A percentile compares a stretch with the other conserved stretches of the same genome.
phyloP scores from a whole-genome alignment of 148 eudicot genomes.

The Rhododendron henanense region DNA sequence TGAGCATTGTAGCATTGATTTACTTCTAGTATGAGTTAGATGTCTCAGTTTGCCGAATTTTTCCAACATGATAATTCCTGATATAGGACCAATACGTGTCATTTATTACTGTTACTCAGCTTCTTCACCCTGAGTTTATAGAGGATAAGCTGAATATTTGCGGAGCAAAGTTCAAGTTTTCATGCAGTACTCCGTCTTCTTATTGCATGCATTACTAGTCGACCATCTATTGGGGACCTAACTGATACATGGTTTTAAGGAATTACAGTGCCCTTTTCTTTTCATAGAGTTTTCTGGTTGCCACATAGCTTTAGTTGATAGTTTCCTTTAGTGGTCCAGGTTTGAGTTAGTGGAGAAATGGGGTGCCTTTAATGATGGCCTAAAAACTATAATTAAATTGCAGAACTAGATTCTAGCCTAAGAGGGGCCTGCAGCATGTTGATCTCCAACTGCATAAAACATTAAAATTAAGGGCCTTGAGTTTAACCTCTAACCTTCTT shows the following conservation, averaged over 20 bases:
- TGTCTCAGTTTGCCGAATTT: neutral
- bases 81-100: neutral
- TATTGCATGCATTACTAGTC: neutral
- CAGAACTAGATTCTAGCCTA: neutral
- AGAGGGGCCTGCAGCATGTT: neutral
- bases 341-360: neutral
- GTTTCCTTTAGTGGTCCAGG: neutral
- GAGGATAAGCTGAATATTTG: neutral
- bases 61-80: neutral
- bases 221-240: neutral
- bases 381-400: neutral
- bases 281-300: neutral
- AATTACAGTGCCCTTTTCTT: neutral
- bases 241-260: neutral
- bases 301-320: neutral
- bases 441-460: neutral
- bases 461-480: neutral
- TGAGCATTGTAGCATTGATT: neutral
- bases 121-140: neutral
- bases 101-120: neutral
- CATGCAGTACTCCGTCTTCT: neutral
- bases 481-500: neutral
- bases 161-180: neutral
- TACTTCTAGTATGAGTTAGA: slow-evolving; percentile 3
- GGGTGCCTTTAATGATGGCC: neutral